Conservation (phyloP, 139 green algal genomes). For the Limnomonas spitsbergensis region DNA sequence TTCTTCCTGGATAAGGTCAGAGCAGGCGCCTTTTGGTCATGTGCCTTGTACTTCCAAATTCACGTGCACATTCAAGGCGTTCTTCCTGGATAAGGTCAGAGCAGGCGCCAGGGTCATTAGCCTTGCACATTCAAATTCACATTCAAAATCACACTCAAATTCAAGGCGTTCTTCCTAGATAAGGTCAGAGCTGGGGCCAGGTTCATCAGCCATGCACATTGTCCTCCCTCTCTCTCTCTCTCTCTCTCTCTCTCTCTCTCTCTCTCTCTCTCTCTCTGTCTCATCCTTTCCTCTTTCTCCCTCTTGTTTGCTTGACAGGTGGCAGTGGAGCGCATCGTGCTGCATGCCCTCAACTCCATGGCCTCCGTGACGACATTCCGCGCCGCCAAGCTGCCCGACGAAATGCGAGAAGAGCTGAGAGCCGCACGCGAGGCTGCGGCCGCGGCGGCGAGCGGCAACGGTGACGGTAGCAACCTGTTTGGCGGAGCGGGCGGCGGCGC, state of each 20-base stretch:
- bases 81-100: conserved; percentile 58
- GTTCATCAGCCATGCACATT: too few relatives aligned
- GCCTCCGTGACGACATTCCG: conserved; percentile 49
- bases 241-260: not conserved
- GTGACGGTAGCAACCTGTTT: too few relatives aligned
- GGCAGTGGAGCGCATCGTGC: conserved; percentile 54
- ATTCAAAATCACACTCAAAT: too few relatives aligned
- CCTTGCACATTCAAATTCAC: too few relatives aligned
- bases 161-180: conserved; percentile 62
- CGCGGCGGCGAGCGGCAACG: not conserved
- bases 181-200: conserved; percentile 23
- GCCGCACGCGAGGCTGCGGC: not conserved
- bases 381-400: conserved; percentile 33
- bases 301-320: not conserved
- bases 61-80: too few relatives aligned
- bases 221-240: too few relatives aligned
- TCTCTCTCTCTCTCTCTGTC: conserved; percentile 4
- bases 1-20: too few relatives aligned
- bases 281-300: not conserved
- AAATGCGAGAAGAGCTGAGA: conserved; percentile 40
- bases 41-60: too few relatives aligned
- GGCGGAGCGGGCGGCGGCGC: not conserved
- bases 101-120: too few relatives aligned
- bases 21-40: too few relatives aligned
- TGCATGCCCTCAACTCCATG: conserved; percentile 43